These are phyloP conservation scores for Taphrina deformans DNA, from an alignment of 1,139 yeast genomes.

Conservation along the genomic window DNA sequence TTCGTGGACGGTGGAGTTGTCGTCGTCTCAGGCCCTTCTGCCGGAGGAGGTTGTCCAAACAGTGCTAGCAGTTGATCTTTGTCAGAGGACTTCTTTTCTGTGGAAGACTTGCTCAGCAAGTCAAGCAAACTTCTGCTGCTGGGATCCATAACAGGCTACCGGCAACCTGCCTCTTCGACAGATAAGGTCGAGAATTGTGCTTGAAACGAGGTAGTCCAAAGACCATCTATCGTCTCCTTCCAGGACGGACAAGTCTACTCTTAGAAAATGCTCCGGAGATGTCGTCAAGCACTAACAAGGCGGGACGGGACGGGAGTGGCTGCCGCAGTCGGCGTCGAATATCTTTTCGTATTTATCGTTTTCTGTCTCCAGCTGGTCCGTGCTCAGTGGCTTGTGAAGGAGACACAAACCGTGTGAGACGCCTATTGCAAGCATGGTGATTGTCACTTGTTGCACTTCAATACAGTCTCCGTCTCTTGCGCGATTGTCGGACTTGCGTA, in stretches of 20 bases:
- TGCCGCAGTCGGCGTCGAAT: constrained; percentile 2
- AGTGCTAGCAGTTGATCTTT: constrained; percentile 17
- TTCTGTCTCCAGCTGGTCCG: too few relatives aligned
- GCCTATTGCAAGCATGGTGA: too few relatives aligned
- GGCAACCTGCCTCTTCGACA: background rate
- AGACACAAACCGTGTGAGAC: background rate
- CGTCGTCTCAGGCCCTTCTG: background rate
- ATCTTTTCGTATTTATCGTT: too few relatives aligned
- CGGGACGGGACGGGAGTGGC: background rate
- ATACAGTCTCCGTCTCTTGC: too few relatives aligned
- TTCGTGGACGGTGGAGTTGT: background rate
- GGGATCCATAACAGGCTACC: background rate
- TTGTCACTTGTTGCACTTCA: too few relatives aligned
- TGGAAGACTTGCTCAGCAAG: background rate
- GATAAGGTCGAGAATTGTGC: background rate
- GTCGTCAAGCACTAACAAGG: background rate
- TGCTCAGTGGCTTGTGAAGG: background rate
- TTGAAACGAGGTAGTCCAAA: too few relatives aligned
- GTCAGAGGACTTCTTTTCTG: background rate
- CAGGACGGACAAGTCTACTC: background rate
- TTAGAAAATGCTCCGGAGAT: background rate
- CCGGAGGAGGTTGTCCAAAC: background rate
- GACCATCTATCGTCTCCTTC: background rate
- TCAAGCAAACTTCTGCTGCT: constrained; percentile 17
- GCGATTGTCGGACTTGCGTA: too few relatives aligned